These are phyloP conservation scores for Baudoinia panamericana DNA, from an alignment of 495 filamentous ascomycete species.

Conservation along the genomic window DNA sequence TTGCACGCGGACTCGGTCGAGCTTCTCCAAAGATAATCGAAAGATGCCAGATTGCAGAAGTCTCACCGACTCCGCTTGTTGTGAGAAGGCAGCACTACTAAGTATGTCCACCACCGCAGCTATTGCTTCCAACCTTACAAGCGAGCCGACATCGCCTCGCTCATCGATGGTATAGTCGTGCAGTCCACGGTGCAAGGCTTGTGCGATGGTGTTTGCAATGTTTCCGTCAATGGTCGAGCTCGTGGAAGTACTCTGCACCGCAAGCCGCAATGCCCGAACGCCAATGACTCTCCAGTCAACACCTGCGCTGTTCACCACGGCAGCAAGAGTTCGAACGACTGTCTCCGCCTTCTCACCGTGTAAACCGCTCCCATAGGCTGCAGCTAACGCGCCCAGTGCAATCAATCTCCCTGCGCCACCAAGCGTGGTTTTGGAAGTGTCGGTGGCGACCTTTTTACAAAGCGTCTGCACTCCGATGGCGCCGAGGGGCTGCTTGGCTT, in stretches of 20 bases:
- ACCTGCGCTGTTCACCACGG: slow-evolving; percentile 1
- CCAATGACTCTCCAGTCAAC: slow-evolving; percentile 19
- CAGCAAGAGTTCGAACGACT: neutral
- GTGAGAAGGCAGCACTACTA: neutral
- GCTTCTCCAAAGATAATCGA: slow-evolving; percentile 68
- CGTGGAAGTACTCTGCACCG: neutral
- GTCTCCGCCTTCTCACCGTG: slow-evolving; percentile 3
- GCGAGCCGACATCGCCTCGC: slow-evolving; percentile 77
- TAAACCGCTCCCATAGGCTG: slow-evolving; percentile 3
- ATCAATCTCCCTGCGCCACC: slow-evolving; percentile 12
- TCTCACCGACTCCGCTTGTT: neutral
- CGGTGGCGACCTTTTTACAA: slow-evolving; percentile 4
- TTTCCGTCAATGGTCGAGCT: neutral
- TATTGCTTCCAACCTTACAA: slow-evolving; percentile 66
- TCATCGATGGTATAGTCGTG: slow-evolving; percentile 83
- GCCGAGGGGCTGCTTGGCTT: neutral
- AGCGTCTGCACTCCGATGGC: slow-evolving; percentile 5
- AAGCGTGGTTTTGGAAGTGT: slow-evolving; percentile 9
- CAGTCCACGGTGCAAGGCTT: slow-evolving; percentile 31
- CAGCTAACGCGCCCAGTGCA: slow-evolving; percentile 13
- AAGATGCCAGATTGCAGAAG: slow-evolving; percentile 35
- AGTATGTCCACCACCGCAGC: slow-evolving; percentile 34
- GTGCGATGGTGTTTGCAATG: slow-evolving; percentile 14
- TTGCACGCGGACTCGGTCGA: slow-evolving; percentile 69
- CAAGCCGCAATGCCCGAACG: slow-evolving; percentile 7